phyloP scores from a whole-genome alignment of 148 eudicot species.

The Nepenthes gracilis region DNA sequence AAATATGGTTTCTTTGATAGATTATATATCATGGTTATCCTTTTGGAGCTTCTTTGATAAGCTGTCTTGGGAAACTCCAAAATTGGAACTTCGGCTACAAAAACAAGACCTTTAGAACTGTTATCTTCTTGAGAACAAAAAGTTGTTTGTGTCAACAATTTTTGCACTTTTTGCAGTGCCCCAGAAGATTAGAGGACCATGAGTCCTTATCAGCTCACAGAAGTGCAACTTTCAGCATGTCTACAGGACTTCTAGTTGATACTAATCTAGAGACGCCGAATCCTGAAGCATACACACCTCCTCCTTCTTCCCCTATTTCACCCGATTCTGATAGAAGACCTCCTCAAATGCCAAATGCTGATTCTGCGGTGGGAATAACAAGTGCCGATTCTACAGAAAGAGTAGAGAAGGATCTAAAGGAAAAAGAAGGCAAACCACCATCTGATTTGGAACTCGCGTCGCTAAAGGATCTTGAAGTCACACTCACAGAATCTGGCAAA shows the following conservation, averaged over 20 bases:
- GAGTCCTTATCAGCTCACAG: constrained; percentile 53
- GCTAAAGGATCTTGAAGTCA: constrained; percentile 33
- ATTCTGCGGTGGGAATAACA: constrained; percentile 19
- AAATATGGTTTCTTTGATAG: too few species aligned
- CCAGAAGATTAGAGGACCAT: constrained; percentile 57
- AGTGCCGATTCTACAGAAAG: constrained; percentile 18
- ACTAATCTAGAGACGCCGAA: constrained; percentile 70
- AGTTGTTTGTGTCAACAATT: neutral
- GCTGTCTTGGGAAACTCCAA: too few species aligned
- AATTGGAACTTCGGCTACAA: too few species aligned
- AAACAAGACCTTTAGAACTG: too few species aligned
- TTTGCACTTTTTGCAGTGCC: constrained; percentile 38
- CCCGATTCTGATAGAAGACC: constrained; percentile 35
- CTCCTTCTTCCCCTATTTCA: constrained; percentile 78
- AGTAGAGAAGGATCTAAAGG: constrained; percentile 23
- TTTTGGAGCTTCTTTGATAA: too few species aligned
- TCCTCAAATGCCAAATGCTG: constrained; percentile 34
- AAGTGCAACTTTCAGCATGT: constrained; percentile 27
- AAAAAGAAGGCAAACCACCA: constrained; percentile 24
- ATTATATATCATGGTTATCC: too few species aligned
- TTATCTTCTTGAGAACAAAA: neutral
- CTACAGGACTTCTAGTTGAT: constrained; percentile 64
- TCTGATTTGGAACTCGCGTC: constrained; percentile 35
- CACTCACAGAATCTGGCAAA: constrained; percentile 51
- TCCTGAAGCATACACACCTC: constrained; percentile 58